Conservation (phyloP, 192 early-diverging fungal species). For the Mortierella antarctica region DNA sequence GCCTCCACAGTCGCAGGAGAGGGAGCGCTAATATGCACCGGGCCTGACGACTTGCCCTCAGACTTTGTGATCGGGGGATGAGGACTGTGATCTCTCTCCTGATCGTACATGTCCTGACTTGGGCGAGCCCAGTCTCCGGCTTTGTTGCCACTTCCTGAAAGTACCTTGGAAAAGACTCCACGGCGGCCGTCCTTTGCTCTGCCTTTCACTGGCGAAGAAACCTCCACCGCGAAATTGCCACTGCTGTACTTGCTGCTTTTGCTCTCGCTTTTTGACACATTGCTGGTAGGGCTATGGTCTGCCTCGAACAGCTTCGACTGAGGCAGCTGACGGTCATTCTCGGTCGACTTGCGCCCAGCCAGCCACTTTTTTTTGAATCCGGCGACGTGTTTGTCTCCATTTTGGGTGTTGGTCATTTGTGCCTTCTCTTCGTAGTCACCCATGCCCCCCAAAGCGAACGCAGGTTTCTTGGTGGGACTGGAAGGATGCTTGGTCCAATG, state of each 20-base stretch:
- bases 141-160: slow-evolving; percentile 13
- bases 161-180: slow-evolving; percentile 33
- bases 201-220: not conserved
- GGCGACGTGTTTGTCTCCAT: not conserved
- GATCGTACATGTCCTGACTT: slow-evolving; percentile 30
- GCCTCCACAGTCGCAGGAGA: slow-evolving; percentile 28
- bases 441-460: too few species aligned
- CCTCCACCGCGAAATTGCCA: not conserved
- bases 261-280: not conserved
- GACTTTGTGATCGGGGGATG: not conserved
- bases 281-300: not conserved
- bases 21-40: not conserved
- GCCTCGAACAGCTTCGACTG: slow-evolving; percentile 3
- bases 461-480: not conserved
- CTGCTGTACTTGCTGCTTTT: slow-evolving; percentile 10
- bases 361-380: slow-evolving; percentile 29
- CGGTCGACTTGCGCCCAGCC: slow-evolving; percentile 13
- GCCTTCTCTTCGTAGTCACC: not conserved
- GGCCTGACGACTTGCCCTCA: not conserved
- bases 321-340: not conserved
- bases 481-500: slow-evolving; percentile 20
- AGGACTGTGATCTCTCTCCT: slow-evolving; percentile 5
- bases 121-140: slow-evolving; percentile 1
- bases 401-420: not conserved
- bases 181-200: slow-evolving; percentile 17